Evolutionary conservation across 805 yeast species (phyloP).

Genomic region (Suhomyces pyralidae): DNA sequence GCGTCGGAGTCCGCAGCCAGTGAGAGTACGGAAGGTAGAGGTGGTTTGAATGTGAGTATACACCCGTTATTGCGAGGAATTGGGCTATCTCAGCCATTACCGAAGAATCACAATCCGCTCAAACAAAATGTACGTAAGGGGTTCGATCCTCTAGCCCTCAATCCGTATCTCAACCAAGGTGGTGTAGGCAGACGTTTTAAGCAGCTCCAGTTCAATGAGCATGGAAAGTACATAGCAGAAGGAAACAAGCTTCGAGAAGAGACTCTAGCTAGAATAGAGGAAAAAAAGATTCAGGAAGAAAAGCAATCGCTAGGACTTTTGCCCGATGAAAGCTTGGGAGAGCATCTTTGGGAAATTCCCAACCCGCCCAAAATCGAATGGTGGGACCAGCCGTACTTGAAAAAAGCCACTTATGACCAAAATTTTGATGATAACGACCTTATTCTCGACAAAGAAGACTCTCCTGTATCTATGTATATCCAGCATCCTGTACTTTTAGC

Average conservation of each 20-base stretch:
- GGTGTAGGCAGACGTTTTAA: conserved; percentile 2
- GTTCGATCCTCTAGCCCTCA: conserved; percentile 34
- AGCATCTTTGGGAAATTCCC: conserved; percentile 46
- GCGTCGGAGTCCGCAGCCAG: not conserved
- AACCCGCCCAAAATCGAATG: conserved; percentile 73
- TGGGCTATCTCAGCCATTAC: conserved; percentile 21
- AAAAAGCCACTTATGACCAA: conserved; percentile 34
- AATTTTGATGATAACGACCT: conserved; percentile 24
- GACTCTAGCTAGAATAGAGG: conserved; percentile 27
- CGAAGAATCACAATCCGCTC: conserved; percentile 28
- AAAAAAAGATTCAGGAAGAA: conserved; percentile 19
- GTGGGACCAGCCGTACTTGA: conserved; percentile 77
- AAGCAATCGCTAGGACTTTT: conserved; percentile 40
- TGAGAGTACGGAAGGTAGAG: conserved; percentile 2
- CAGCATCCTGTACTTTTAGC: conserved; percentile 75
- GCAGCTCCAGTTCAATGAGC: conserved; percentile 50
- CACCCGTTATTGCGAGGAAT: conserved; percentile 38
- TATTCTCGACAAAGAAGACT: conserved; percentile 34
- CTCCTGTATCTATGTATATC: conserved; percentile 64
- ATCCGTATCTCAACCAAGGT: conserved; percentile 37
- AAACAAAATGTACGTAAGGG: conserved; percentile 23
- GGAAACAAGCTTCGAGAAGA: conserved; percentile 52
- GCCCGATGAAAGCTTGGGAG: conserved; percentile 55
- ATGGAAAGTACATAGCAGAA: conserved; percentile 60
- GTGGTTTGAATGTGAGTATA: conserved; percentile 32